Evolutionary conservation across 257 asterid species (phyloP), one percentile per base, ranked within the genome.

Genomic region (Primulina huaijiensis): DNA sequence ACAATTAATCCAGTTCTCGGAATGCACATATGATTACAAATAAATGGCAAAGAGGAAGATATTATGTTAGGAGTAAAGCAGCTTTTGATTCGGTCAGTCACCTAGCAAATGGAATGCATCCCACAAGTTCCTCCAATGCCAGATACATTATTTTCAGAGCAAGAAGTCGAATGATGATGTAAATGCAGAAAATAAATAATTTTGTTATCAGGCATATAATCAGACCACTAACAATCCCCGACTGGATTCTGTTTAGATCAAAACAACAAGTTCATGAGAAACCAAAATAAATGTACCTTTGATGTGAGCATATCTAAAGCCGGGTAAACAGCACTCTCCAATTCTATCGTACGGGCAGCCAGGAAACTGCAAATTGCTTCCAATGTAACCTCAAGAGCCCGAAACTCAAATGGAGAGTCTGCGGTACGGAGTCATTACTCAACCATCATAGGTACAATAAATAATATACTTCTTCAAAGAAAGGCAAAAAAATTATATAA

Each of bases 341-440:
- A 67, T 64, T 92, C 98, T 20, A 76, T 74, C 7, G 96, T 82
- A 20, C 96, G 93, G 6, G 97, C 97, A 72, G 95, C 81, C 75
- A 87, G 92, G 70, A 70, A 87, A 81, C 95, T 92, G 74, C 97
- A 92, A 65, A 92, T 92, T 71, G 95, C 98, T 76, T 92, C 98
- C 81, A 92, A 73, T 37, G 97, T 96, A 16, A 90, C 91, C 84
- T 92, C 98, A 31, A 92, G 84, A 21, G 97, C 98, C 75, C 85
- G 81, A 60, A 92, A 90, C 74, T 92, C 97, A 74, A 92, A 92
- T n/a, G 97, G 96, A 69, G 92, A 85, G 78, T 92, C 98, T 92
- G 87, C 72, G 70, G 60, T 29, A 53, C 2, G 12, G 40, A 67
- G 23, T 27, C 65, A 31, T 35, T 14, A 61, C 46, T 61, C 11